Evolutionary conservation across 2,329 filamentous ascomycete genomes (phyloP), one percentile per base, ranked within the genome.

Genomic region (Arthrobotrys entomopaga): DNA sequence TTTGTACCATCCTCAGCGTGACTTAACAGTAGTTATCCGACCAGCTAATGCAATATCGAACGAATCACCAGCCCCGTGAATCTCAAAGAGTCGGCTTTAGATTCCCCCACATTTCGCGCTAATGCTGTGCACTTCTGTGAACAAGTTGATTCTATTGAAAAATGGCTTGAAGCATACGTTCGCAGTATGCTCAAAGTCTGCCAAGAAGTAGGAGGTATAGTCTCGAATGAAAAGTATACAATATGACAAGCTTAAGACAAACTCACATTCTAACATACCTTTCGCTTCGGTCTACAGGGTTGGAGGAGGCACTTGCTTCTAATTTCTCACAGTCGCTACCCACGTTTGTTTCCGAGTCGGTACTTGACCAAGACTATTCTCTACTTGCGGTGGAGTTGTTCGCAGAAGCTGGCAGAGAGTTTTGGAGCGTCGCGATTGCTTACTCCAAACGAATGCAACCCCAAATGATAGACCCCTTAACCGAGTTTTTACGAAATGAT

Each of bases 361-460:
- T 94, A 61, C 85, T 99, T 80, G 95, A 99, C 80, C 93, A 96
- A 82, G 95, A 99, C 82, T 98, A 98, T 81, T 95, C 93, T 0
- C 85, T 96, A 54, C 85, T 97, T 75, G 93, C 93, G 15, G 87
- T 98, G 81, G 91, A 91, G 81, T 87, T 91, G 66, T 91, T 93
- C 80, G 90, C 90, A 16, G 94, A 99, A 77, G 91, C 91, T 3
- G 90, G 92, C 64, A 89, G 90, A 78, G 93, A 97, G 80, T 93
- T 92, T 84, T 97, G 93, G 93, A 87, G 87, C 76, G 89, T 90
- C 77, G 86, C 93, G 22, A 82, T 97, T 65, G 85, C 85, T 69
- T 88, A 88, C 40, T 88, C 93, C 79, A 93, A 90, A 81, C 90
- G 89, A 80, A 88, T 95, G 80, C 93, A 98, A 76, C 82, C 84